phyloP scores from a whole-genome alignment of 805 yeast species.

The Candida adriatica region DNA sequence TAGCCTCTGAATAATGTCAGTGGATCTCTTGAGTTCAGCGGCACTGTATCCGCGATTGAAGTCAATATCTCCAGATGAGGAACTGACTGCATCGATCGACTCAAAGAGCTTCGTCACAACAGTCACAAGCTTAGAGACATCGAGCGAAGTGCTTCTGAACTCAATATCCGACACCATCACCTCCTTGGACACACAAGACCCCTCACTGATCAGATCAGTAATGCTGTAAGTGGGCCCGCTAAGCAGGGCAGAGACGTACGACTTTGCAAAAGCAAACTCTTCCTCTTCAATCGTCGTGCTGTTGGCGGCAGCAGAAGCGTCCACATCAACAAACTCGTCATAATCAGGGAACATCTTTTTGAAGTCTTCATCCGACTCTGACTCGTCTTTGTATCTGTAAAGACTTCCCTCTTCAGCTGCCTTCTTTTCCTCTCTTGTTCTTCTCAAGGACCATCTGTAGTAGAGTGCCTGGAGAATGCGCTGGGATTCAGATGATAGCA shows the following conservation, averaged over 20 bases:
- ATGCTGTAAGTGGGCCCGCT: slow-evolving; percentile 12
- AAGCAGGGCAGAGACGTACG: slow-evolving; percentile 40
- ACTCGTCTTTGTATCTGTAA: slow-evolving; percentile 58
- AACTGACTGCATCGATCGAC: slow-evolving; percentile 26
- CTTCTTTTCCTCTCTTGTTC: slow-evolving; percentile 58
- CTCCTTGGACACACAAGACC: slow-evolving; percentile 29
- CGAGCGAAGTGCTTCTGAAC: slow-evolving; percentile 19
- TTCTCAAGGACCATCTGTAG: slow-evolving; percentile 75
- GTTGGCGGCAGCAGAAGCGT: slow-evolving; percentile 19
- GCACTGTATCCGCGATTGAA: slow-evolving; percentile 63
- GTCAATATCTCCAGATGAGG: slow-evolving; percentile 32
- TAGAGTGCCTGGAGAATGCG: slow-evolving; percentile 55
- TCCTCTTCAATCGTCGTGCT: slow-evolving; percentile 35
- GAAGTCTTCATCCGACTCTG: slow-evolving; percentile 77
- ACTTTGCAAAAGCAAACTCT: slow-evolving; percentile 40
- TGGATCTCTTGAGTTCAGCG: slow-evolving; percentile 55
- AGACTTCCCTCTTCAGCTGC: slow-evolving; percentile 53
- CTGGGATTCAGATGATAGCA: slow-evolving; percentile 26
- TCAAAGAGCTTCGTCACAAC: slow-evolving; percentile 28
- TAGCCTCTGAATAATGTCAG: slow-evolving; percentile 37
- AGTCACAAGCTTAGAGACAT: slow-evolving; percentile 29
- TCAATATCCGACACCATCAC: slow-evolving; percentile 20
- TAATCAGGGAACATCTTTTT: slow-evolving; percentile 79
- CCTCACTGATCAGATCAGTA: slow-evolving; percentile 32
- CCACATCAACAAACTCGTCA: slow-evolving; percentile 50